Conservation (phyloP, 2,329 filamentous ascomycete species). For the Sporothrix brunneoviolacea region DNA sequence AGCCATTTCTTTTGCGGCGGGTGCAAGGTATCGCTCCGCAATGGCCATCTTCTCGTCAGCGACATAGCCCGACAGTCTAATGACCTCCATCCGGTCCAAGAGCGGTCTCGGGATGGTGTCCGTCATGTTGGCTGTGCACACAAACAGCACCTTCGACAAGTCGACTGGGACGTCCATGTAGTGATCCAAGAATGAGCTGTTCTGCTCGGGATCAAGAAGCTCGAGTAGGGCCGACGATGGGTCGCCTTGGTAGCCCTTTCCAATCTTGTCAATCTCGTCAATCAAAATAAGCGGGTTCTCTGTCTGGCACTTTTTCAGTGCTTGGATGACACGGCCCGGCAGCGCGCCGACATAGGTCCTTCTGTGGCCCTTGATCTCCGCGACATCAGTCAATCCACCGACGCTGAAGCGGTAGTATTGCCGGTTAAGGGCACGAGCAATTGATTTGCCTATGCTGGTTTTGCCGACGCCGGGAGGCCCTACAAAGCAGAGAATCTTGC, state of each 20-base stretch:
- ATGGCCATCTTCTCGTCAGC: conserved; percentile 99
- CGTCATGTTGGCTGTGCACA: conserved; percentile 98
- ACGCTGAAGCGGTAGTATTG: conserved; percentile 99
- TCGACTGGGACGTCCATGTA: conserved; percentile 99
- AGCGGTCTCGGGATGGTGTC: conserved; percentile 94
- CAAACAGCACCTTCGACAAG: conserved; percentile 93
- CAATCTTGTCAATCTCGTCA: conserved; percentile 97
- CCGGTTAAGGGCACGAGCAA: conserved; percentile 86
- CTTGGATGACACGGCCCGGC: conserved; percentile 94
- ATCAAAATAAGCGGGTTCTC: conserved; percentile 96
- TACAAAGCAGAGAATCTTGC: conserved; percentile 97
- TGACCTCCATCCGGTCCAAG: conserved; percentile 95
- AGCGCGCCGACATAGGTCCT: conserved; percentile 94
- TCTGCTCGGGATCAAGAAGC: conserved; percentile 92
- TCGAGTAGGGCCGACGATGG: conserved; percentile 91
- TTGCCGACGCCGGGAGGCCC: conserved; percentile 96
- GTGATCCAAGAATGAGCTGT: conserved; percentile 93
- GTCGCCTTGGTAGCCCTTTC: conserved; percentile 91
- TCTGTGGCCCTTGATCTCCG: conserved; percentile 96
- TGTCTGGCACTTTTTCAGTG: conserved; percentile 96
- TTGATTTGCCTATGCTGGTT: conserved; percentile 97
- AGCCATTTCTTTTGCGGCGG: conserved; percentile 88
- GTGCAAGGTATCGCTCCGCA: conserved; percentile 84
- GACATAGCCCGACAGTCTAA: conserved; percentile 92
- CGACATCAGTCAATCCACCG: conserved; percentile 91